Base-by-base conservation (phyloP, 83 land plant species). In the Isoetes engelmannii region DNA sequence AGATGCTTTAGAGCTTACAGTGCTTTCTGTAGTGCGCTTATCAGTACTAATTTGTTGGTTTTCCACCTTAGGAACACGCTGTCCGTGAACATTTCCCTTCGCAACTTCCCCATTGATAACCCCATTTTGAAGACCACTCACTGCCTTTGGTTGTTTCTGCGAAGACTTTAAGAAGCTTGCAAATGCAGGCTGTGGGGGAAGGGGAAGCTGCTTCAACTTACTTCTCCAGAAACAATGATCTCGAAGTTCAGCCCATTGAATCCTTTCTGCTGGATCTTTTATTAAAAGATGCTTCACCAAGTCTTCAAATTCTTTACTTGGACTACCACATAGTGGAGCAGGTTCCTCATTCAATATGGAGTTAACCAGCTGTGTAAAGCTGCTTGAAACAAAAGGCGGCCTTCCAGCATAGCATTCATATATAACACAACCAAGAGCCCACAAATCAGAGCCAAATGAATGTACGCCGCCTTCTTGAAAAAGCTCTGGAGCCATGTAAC, bases 401-500 rank as follows among this genome's bases (percentile, higher is more conserved):
- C 81, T 79, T 18, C 99, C 97, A 48, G 91, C 68, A 74, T 83
- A 95, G 79, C 99, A 95, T 60, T 95, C 99, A 72, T 91, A 92
- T 70, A 95, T 76, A 5, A 95, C 94, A 75, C 99, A 95, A 45
- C 99, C 99, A 59, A 95, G 84, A 44, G 94, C 97, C 99, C 99
- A 95, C 6, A 95, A 75, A 74, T 95, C 97, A 47, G 99, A 92
- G 64, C 92, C 89, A 75, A 85, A 91, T 13, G 99, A 95, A 75
- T 95, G 97, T 49, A 91, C 87, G 53, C 94, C 93, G 69, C 92
- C 98, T 64, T 93, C 99, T 60, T 85, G 85, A 65, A 95, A 95
- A 61, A 95, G 80, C 72, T 95, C 99, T 21, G 99, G 99, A 57
- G 99, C 99, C 99, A 92, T 95, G 62, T 92, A 95, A 65, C 86